Evolutionary conservation across 768 basidiomycete species (phyloP).

Genomic region (Termitomyces sp.): DNA sequence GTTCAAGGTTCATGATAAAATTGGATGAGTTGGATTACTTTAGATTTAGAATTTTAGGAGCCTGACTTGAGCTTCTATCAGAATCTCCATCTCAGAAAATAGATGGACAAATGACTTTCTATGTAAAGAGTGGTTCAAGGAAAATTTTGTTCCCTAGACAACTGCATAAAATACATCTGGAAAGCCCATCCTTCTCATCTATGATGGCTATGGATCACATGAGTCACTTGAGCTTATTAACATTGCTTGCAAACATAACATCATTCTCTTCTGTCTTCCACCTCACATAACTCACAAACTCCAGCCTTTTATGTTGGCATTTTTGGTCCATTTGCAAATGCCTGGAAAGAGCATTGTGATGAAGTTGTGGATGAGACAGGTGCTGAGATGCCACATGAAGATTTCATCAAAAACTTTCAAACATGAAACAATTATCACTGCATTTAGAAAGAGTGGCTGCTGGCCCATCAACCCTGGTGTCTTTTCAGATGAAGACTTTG

Average conservation of each 20-base stretch:
- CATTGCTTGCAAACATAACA: slow-evolving; percentile 14
- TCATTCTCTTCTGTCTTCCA: slow-evolving; percentile 25
- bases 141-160: no score
- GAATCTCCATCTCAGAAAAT: no score
- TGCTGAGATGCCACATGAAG: not conserved
- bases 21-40: no score
- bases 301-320: slow-evolving; percentile 33
- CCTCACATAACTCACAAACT: slow-evolving; percentile 32
- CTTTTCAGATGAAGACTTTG: no score
- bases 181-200: slow-evolving; percentile 33
- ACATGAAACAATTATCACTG: not conserved
- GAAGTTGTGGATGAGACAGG: not conserved
- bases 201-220: slow-evolving; percentile 44
- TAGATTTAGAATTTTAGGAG: no score
- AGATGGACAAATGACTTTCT: no score
- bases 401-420: not conserved
- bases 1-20: no score
- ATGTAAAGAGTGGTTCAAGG: no score
- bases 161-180: not conserved
- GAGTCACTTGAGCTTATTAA: slow-evolving; percentile 17
- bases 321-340: slow-evolving; percentile 27
- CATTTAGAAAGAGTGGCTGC: no score
- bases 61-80: no score
- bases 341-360: slow-evolving; percentile 13
- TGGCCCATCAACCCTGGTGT: no score